Conservation (phyloP, 1,284 basidiomycete genomes). For the Pseudozyma thailandica region DNA sequence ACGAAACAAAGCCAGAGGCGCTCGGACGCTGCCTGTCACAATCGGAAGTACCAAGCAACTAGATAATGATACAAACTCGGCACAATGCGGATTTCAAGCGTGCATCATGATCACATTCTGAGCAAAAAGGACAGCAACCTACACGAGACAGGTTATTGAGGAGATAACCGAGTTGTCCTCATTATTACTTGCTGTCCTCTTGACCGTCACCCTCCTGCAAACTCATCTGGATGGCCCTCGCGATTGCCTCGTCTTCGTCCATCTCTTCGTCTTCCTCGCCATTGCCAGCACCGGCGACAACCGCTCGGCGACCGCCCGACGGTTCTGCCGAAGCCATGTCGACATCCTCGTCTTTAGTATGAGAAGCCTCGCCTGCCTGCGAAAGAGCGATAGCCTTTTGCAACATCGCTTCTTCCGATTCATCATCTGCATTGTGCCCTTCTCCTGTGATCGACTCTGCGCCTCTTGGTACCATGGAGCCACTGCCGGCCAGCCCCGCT, state of each 20-base stretch:
- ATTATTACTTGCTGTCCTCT: conserved; percentile 31
- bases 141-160: neutral
- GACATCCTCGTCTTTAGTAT: conserved; percentile 51
- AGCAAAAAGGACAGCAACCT: neutral
- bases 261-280: conserved; percentile 67
- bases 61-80: neutral
- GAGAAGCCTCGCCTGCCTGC: conserved; percentile 30
- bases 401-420: conserved; percentile 62
- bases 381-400: conserved; percentile 61
- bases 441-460: conserved; percentile 61
- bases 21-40: conserved; percentile 9
- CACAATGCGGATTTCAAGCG: neutral
- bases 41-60: conserved; percentile 7
- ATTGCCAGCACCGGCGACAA: conserved; percentile 50
- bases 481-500: conserved; percentile 49
- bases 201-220: conserved; percentile 49
- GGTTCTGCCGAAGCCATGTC: conserved; percentile 54
- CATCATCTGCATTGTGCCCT: conserved; percentile 50
- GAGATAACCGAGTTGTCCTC: neutral
- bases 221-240: conserved; percentile 67
- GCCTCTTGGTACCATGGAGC: conserved; percentile 59
- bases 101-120: neutral
- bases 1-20: neutral
- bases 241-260: conserved; percentile 67
- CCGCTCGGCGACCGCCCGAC: conserved; percentile 33